Evolutionary conservation across 345 rosid species (phyloP).

Genomic region (Melaleuca alternifolia): DNA sequence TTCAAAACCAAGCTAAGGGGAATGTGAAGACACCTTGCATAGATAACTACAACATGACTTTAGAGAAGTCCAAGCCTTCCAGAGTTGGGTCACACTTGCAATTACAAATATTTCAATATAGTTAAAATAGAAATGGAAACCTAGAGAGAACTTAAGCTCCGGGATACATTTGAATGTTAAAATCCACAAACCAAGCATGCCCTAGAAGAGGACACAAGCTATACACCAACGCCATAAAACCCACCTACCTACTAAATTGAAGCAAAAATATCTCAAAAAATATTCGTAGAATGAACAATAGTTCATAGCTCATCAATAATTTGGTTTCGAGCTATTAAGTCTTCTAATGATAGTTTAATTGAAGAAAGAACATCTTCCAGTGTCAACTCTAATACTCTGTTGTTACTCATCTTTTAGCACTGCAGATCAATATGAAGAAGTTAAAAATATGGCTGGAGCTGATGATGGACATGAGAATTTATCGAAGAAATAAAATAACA

Average conservation of each 20-base stretch:
- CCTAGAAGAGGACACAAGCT: neutral
- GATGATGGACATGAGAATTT: neutral
- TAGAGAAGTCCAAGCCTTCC: neutral
- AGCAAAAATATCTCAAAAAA: neutral
- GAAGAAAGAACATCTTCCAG: neutral
- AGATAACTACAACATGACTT: neutral
- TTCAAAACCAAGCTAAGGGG: neutral
- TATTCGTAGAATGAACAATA: neutral
- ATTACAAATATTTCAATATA: neutral
- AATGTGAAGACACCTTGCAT: neutral
- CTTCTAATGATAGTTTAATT: neutral
- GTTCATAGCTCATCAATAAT: neutral
- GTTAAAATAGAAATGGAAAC: neutral
- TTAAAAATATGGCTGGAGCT: neutral
- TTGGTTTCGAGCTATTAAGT: neutral
- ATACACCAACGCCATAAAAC: neutral
- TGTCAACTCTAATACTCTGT: neutral
- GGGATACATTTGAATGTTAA: neutral
- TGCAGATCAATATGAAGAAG: neutral
- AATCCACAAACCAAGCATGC: neutral
- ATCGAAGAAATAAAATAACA: neutral
- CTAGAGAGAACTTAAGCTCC: neutral
- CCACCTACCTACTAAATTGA: neutral
- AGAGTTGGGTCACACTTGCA: neutral
- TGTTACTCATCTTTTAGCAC: neutral